phyloP scores from a whole-genome alignment of 2,329 filamentous ascomycete species.

The Sporothrix euskadiensis region DNA sequence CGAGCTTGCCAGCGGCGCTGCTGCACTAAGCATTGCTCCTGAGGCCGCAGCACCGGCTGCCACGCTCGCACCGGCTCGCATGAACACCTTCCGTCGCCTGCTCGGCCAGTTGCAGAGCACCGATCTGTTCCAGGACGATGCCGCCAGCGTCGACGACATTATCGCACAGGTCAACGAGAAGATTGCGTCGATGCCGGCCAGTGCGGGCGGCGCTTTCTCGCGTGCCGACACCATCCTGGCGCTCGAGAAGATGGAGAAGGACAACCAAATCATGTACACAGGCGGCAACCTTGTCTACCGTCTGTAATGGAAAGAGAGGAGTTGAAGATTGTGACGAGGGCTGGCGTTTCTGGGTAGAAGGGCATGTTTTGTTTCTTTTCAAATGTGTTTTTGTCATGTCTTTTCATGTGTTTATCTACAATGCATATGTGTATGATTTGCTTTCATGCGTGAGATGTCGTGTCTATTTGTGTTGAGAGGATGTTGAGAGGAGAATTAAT shows the following conservation, averaged over 20 bases:
- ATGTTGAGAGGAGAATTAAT: neutral
- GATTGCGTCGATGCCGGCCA: conserved; percentile 50
- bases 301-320: conserved; percentile 47
- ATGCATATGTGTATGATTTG: conserved; percentile 13
- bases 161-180: conserved; percentile 77
- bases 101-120: conserved; percentile 77
- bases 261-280: conserved; percentile 86
- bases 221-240: conserved; percentile 73
- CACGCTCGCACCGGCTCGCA: conserved; percentile 57
- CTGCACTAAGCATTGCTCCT: conserved; percentile 45
- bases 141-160: conserved; percentile 72
- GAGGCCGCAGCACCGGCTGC: conserved; percentile 25
- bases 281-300: conserved; percentile 69
- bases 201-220: conserved; percentile 60
- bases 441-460: neutral
- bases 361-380: neutral
- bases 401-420: neutral
- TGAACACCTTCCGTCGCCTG: conserved; percentile 74
- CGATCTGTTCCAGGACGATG: conserved; percentile 82
- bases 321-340: neutral
- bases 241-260: conserved; percentile 74
- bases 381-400: neutral
- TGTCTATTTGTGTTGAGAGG: neutral
- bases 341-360: conserved; percentile 29
- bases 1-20: conserved; percentile 45